These are phyloP conservation scores for Pyricularia sp. DNA, from an alignment of 2,329 filamentous ascomycete species.

Conservation along the genomic window DNA sequence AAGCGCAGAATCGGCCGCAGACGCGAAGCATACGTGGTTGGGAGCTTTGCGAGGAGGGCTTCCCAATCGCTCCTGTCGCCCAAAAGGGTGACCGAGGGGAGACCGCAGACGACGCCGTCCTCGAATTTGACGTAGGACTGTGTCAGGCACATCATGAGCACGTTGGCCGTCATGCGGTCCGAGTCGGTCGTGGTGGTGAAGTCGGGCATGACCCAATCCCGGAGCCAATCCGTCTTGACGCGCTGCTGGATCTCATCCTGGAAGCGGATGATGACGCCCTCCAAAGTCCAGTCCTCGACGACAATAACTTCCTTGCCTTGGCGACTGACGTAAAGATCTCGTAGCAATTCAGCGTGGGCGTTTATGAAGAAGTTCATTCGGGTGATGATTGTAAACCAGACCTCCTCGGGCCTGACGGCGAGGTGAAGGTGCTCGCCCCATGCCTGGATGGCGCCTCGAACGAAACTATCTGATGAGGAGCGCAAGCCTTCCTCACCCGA, in stretches of 20 bases:
- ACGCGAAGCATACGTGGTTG: slow-evolving; percentile 21
- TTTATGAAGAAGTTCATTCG: slow-evolving; percentile 39
- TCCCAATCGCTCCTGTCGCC: slow-evolving; percentile 26
- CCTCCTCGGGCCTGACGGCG: slow-evolving; percentile 36
- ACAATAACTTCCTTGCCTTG: slow-evolving; percentile 26
- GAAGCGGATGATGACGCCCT: slow-evolving; percentile 15
- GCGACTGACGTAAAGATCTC: slow-evolving; percentile 32
- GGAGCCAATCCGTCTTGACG: slow-evolving; percentile 26
- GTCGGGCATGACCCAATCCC: slow-evolving; percentile 27
- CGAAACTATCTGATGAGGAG: slow-evolving; percentile 24
- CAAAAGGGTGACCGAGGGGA: slow-evolving; percentile 27
- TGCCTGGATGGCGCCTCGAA: slow-evolving; percentile 30
- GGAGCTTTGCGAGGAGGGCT: slow-evolving; percentile 25
- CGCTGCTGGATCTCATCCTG: slow-evolving; percentile 26
- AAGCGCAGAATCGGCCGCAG: slow-evolving; percentile 34
- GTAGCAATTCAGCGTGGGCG: slow-evolving; percentile 29
- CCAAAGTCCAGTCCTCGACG: slow-evolving; percentile 13
- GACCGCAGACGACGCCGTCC: slow-evolving; percentile 25
- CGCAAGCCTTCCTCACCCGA: slow-evolving; percentile 7
- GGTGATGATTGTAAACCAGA: slow-evolving; percentile 41
- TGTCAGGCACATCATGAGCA: slow-evolving; percentile 31
- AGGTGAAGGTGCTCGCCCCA: slow-evolving; percentile 38
- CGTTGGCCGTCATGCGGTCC: slow-evolving; percentile 26
- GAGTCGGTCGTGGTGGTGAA: slow-evolving; percentile 26
- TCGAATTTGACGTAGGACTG: slow-evolving; percentile 25